A percentile compares a stretch with the other conserved stretches of the same genome.
These are phyloP conservation scores for Vitis riparia DNA, from an alignment of 164 flowering plant genomes.

Conservation along the genomic window DNA sequence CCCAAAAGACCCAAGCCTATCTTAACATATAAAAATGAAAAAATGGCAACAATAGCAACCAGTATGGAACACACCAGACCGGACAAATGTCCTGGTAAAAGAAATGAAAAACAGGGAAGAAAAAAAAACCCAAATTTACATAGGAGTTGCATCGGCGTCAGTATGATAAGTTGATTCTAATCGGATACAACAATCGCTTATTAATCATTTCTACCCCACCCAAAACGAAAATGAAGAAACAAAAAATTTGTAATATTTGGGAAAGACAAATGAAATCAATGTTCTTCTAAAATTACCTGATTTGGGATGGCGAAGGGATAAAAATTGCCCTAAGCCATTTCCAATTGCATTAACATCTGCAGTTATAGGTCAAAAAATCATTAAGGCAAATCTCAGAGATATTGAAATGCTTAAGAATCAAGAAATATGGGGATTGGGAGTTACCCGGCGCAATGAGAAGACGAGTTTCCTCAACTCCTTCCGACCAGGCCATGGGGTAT, in stretches of 20 bases:
- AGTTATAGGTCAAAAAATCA: constrained; percentile 3
- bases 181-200: no score
- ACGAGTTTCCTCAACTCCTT: constrained; percentile 50
- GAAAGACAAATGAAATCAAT: neutral
- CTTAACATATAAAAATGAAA: neutral
- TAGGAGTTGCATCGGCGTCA: no score
- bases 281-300: constrained; percentile 41
- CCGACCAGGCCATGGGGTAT: constrained; percentile 49
- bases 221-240: neutral
- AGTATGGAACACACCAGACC: no score
- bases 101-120: neutral
- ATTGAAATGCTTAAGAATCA: neutral
- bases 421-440: neutral
- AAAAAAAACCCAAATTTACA: no score
- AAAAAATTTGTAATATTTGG: neutral
- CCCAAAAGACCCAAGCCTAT: no score
- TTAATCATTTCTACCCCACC: no score
- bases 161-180: no score
- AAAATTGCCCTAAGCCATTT: constrained; percentile 37
- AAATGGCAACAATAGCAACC: no score
- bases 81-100: neutral
- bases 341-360: constrained; percentile 27
- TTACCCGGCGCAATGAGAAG: constrained; percentile 58
- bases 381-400: neutral
- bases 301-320: constrained; percentile 79